Base-by-base conservation (phyloP, 2,329 filamentous ascomycete genomes). In the Nemania sp. region DNA sequence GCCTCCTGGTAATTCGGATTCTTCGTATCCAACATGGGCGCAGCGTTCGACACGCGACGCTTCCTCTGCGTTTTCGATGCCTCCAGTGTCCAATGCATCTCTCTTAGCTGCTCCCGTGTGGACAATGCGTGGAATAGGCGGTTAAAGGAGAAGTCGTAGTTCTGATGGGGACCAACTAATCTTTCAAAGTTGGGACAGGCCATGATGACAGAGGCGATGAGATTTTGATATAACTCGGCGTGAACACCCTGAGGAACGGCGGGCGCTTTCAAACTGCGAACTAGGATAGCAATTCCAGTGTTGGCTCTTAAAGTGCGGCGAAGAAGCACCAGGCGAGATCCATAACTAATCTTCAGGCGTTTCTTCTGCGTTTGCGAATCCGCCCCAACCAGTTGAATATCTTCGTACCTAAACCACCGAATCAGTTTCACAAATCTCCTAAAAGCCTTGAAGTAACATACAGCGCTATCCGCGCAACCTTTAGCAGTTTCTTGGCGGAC, bases 171-270 rank as follows among this genome's bases (percentile, higher is more conserved):
- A 0, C 88, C 88, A 11, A 83, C 79, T 6, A 91, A 79, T 57
- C 83, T 82, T 77, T 91, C 88, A 11, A 91, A 80, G 70, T 90
- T 90, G 2, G 89, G 89, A 64, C 88, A 91, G 0, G 87, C 85
- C 88, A 90, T 89, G 65, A 91, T 81, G 26, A 91, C 78, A 5
- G 88, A 85, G 0, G 88, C 88, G 1, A 90, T 82, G 2, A 88
- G 76, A 70, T 89, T 84, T 67, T 88, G 82, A 73, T 90, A 90
- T 53, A 85, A 81, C 41, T 85, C 83, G 20, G 79, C 56, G 11
- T 80, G 73, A n/a, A 81, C 76, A 13, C 79, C 78, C 29, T 80
- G 78, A 0, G 82, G 81, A 11, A 82, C 70, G 5, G 84, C 81
- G 0, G 86, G 87, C 1, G 89, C 84, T 73, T 89, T 89, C 59